Evolutionary conservation across 2,329 filamentous ascomycete genomes (phyloP), one percentile per base, ranked within the genome.

Genomic region (Neoscytalidium dimidiatum): DNA sequence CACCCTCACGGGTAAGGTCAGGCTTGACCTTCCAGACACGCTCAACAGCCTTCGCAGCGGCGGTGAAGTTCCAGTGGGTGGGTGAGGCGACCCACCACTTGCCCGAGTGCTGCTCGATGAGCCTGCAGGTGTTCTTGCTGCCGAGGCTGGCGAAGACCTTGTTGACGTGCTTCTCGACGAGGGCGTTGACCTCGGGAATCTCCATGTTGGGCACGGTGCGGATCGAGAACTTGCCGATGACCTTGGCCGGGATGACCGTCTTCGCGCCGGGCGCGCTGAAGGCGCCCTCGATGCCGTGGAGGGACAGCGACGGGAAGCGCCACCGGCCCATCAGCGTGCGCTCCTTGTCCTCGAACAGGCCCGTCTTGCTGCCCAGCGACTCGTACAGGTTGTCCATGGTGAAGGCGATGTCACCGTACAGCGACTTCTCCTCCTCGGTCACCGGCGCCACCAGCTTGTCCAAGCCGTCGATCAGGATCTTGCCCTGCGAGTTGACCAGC

Each of bases 81-180:
- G 95, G 94, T 75, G 91, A 94, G 52, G 96, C 93, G 53, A 96
- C 93, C 95, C 95, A 99, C 95, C 95, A 99, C 82, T 97, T 97
- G 71, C 95, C 95, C 66, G 89, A 90, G 83, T 99, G 95, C 80
- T 94, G 89, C 66, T 94, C 85, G 75, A 85, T 88, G 62, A 93
- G 89, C 72, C 92, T 91, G 75, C 96, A 80, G 17, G 85, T 93
- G 84, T 99, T 99, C 86, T 99, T 99, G 80, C 90, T 95, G 69
- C 88, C 87, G 35, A 98, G 85, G 80, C 93, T 92, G 72, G 90
- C 89, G 78, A 96, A 97, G 70, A 91, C 88, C 69, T 91, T 88
- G 75, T 94, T 86, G 69, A 98, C 85, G 78, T 94, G 91, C 78
- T 91, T 89, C 82, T 88, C 91, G 48, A 99, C 94, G 49, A 90